Base-by-base conservation (phyloP, 106 monocot species). In the Acorus calamus region DNA sequence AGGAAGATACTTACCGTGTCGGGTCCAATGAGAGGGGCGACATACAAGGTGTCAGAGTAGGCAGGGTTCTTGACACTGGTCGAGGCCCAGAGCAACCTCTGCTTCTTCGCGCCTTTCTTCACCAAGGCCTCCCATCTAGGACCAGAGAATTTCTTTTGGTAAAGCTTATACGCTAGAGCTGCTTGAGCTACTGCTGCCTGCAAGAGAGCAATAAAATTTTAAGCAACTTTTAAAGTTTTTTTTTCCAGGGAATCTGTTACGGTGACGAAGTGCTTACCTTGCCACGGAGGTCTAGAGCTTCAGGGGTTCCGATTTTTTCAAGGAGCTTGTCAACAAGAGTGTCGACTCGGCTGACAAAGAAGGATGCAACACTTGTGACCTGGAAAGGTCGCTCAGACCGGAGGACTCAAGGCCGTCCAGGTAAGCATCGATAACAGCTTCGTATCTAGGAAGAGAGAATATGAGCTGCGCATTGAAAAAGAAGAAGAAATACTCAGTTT, bases 61-160 rank as follows among this genome's bases (percentile, higher is more conserved):
- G 89, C 79, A 14, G 86, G 94, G 67, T 94, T 90, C 71, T 94
- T 94, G 9, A 94, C 94, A 62, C 94, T 82, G 7, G 94, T 94
- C 50, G 94, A 90, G 47, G 94, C 94, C 94, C 94, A 94, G 49
- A 94, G 50, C 62, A 87, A 9, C n/a, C 89, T 69, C 80, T 94
- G 94, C 71, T 84, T 94, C 66, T 94, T 94, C 6, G 94, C 94
- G 11, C 94, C 94, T 69, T 89, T 89, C 76, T 84, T 87, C 4
- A 84, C 84, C 44, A 94, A 72, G 41, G 89, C 94, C 43, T 94
- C 89, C 94, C 94, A 94, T 14, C 89, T 53, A 2, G 87, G 86
- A 60, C 94, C 94, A 50, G 89, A 94, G 62, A 94, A 89, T 77
- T 94, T 94, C 94, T 89, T 81, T 67, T 89, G 86, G 55, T 89